Conservation (phyloP, 495 filamentous ascomycete species). For the Hypoxylon rickii region DNA sequence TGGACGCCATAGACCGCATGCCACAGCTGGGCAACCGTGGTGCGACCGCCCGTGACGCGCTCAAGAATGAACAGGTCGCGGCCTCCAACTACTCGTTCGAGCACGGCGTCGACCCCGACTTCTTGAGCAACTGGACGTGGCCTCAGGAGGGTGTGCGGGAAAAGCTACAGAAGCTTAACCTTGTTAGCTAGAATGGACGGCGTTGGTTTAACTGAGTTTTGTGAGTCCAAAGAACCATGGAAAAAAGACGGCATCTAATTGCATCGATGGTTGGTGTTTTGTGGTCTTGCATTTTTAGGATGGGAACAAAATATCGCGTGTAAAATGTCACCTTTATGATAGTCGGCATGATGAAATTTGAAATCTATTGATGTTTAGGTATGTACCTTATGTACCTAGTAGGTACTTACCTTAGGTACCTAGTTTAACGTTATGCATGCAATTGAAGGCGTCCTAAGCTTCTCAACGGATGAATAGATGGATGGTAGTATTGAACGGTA, state of each 20-base stretch:
- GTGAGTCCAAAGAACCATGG: too few species aligned
- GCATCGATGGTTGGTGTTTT: constrained; percentile 13
- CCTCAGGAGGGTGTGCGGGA: constrained; percentile 47
- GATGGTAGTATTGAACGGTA: too few species aligned
- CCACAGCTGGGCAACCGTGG: constrained; percentile 61
- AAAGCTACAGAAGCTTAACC: constrained; percentile 22
- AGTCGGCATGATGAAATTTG: neutral
- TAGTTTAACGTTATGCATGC: neutral
- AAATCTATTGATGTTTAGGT: too few species aligned
- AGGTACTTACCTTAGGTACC: neutral
- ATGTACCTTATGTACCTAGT: too few species aligned
- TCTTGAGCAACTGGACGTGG: constrained; percentile 69
- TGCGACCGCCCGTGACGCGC: constrained; percentile 59
- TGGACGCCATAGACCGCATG: constrained; percentile 72
- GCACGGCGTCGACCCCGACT: constrained; percentile 67
- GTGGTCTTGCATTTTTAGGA: constrained; percentile 1
- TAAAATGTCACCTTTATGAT: too few species aligned
- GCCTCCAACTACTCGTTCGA: constrained; percentile 64
- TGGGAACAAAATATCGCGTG: neutral
- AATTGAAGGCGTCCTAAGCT: neutral
- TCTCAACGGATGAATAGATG: too few species aligned
- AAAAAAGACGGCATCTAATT: neutral
- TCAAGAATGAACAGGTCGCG: constrained; percentile 61
- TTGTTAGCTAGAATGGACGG: constrained; percentile 1
- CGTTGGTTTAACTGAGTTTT: too few species aligned